These are phyloP conservation scores for Ustilago curta DNA, from an alignment of 1,284 basidiomycete genomes.

Conservation along the genomic window DNA sequence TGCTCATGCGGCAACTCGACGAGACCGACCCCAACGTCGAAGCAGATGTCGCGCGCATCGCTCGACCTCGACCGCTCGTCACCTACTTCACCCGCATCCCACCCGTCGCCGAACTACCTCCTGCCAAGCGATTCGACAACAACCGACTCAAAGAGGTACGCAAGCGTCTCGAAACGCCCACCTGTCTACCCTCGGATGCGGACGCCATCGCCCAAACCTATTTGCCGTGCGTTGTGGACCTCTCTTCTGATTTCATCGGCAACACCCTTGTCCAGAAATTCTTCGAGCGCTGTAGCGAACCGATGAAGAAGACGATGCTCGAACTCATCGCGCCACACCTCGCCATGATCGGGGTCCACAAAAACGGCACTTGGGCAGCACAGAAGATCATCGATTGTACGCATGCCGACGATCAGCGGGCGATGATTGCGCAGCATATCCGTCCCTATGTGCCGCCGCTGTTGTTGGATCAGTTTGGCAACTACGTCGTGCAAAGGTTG, in stretches of 20 bases:
- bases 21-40: constrained; percentile 67
- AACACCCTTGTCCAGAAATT: constrained; percentile 98
- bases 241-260: constrained; percentile 98
- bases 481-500: constrained; percentile 97
- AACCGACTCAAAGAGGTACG: constrained; percentile 88
- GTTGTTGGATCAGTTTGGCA: constrained; percentile 94
- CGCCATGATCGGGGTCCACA: constrained; percentile 98
- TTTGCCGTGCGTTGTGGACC: constrained; percentile 82
- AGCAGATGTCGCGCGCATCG: constrained; percentile 31
- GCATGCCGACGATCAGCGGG: constrained; percentile 86
- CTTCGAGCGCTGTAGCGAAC: constrained; percentile 87
- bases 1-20: constrained; percentile 93
- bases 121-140: constrained; percentile 81
- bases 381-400: constrained; percentile 91
- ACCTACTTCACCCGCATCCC: constrained; percentile 65
- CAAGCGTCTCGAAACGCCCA: constrained; percentile 85
- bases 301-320: constrained; percentile 86
- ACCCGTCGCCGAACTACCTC: constrained; percentile 55
- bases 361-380: constrained; percentile 99
- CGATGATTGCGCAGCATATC: constrained; percentile 85
- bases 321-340: constrained; percentile 93
- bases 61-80: constrained; percentile 81
- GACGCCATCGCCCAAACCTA: constrained; percentile 90
- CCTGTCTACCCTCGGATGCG: constrained; percentile 85
- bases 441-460: constrained; percentile 92